A percentile compares a stretch with the other conserved stretches of the same genome.
phyloP scores from a whole-genome alignment of 2,329 filamentous ascomycete genomes.

The Arthroderma sp. region DNA sequence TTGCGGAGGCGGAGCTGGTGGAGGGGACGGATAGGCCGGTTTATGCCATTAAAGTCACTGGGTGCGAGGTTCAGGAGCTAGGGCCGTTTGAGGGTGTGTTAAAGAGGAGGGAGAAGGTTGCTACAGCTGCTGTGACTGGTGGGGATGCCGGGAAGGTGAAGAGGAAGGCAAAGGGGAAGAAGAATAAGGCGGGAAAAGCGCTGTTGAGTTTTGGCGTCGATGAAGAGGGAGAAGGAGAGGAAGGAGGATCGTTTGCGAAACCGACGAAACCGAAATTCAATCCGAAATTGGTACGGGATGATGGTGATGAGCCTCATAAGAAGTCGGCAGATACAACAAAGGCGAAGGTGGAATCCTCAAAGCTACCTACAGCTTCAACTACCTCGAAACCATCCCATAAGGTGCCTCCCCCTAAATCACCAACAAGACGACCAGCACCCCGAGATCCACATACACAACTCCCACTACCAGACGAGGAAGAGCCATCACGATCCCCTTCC shows the following conservation, averaged over 20 bases:
- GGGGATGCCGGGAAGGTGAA: constrained; percentile 17
- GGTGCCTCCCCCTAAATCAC: constrained; percentile 24
- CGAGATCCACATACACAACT: constrained; percentile 31
- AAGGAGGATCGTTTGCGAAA: constrained; percentile 20
- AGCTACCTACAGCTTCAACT: neutral
- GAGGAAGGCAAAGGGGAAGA: constrained; percentile 29
- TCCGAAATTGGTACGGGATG: constrained; percentile 29
- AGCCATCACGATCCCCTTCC: constrained; percentile 22
- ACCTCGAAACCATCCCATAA: constrained; percentile 12
- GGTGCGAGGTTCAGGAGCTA: constrained; percentile 33
- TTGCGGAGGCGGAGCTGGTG: constrained; percentile 73
- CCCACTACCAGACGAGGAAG: constrained; percentile 32
- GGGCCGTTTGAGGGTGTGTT: constrained; percentile 34
- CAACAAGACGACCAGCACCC: constrained; percentile 21
- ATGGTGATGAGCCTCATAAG: constrained; percentile 6
- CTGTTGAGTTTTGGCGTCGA: constrained; percentile 36
- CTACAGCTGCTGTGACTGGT: constrained; percentile 12
- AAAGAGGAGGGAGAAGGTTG: constrained; percentile 27
- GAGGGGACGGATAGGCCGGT: constrained; percentile 69
- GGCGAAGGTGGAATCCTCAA: constrained; percentile 9
- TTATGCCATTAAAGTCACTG: constrained; percentile 64
- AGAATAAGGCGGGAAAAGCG: constrained; percentile 29
- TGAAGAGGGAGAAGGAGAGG: constrained; percentile 23
- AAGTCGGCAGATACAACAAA: neutral
- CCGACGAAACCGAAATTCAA: constrained; percentile 37